Percentiles rank a stretch among this genome's conserved stretches.
Conservation (phyloP, 2,329 filamentous ascomycete genomes). For the Seiridium unicorne region DNA sequence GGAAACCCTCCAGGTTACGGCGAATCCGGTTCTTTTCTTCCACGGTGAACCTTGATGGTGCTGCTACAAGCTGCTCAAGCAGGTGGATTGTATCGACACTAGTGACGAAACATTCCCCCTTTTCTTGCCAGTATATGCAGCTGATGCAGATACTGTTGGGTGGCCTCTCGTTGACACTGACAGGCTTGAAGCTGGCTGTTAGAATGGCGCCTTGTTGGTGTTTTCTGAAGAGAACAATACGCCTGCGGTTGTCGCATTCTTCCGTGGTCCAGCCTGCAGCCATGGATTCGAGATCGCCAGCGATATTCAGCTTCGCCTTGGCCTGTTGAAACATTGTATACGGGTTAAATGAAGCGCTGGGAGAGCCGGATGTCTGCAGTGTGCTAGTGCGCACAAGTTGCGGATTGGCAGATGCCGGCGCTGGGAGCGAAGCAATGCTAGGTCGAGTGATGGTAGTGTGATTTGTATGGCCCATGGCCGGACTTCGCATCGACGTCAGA, state of each 20-base stretch:
- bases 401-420: constrained; percentile 43
- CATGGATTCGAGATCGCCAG: constrained; percentile 84
- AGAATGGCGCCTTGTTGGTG: constrained; percentile 80
- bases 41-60: constrained; percentile 78
- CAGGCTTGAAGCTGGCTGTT: constrained; percentile 74
- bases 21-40: constrained; percentile 99
- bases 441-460: constrained; percentile 45
- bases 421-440: constrained; percentile 46
- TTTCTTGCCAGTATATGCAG: constrained; percentile 96
- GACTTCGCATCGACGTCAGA: constrained; percentile 37
- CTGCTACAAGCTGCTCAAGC: constrained; percentile 83
- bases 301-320: constrained; percentile 82
- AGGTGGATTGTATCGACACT: constrained; percentile 96
- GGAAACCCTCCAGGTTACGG: constrained; percentile 91
- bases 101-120: constrained; percentile 86
- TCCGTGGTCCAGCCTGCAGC: constrained; percentile 78
- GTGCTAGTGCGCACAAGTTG: constrained; percentile 58
- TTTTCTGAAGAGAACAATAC: constrained; percentile 86
- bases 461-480: constrained; percentile 31
- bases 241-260: constrained; percentile 74
- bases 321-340: constrained; percentile 73
- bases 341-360: constrained; percentile 61
- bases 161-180: constrained; percentile 75
- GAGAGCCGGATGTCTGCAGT: constrained; percentile 36
- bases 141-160: constrained; percentile 91